Evolutionary conservation across 768 basidiomycete species (phyloP).

Genomic region (Strobilomyces echinocephalus): DNA sequence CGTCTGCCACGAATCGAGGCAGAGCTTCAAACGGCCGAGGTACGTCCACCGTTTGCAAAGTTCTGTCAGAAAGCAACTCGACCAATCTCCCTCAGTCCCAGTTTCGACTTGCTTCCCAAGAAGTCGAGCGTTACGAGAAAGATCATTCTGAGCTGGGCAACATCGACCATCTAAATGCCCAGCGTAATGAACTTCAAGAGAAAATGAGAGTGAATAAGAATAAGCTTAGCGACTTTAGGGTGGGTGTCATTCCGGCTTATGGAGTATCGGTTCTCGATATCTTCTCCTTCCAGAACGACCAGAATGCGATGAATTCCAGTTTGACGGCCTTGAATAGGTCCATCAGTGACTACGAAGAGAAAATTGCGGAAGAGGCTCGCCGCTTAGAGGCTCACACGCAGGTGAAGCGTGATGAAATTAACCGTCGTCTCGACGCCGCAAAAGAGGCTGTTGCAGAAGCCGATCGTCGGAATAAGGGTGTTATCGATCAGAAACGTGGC

Average conservation of each 20-base stretch:
- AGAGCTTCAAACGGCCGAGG: conserved; percentile 38
- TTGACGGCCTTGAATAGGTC: conserved; percentile 31
- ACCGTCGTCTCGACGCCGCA: conserved; percentile 46
- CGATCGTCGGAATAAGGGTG: conserved; percentile 32
- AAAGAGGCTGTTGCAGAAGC: conserved; percentile 36
- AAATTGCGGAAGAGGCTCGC: conserved; percentile 50
- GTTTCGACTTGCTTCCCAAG: conserved; percentile 31
- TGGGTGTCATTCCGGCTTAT: conserved; percentile 23
- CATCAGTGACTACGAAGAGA: conserved; percentile 36
- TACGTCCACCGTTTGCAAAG: conserved; percentile 13
- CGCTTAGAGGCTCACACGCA: conserved; percentile 55
- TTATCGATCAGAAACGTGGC: conserved; percentile 33
- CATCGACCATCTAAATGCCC: conserved; percentile 41
- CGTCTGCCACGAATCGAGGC: conserved; percentile 39
- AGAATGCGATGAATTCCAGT: conserved; percentile 44
- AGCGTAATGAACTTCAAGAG: conserved; percentile 32
- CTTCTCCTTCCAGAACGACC: conserved; percentile 39
- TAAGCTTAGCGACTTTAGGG: conserved; percentile 41
- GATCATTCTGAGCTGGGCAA: conserved; percentile 42
- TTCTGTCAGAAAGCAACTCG: not conserved
- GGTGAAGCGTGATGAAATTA: conserved; percentile 55
- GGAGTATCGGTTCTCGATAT: not conserved
- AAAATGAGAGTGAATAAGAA: conserved; percentile 45
- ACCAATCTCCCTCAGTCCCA: conserved; percentile 24
- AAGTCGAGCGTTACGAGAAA: conserved; percentile 36